Evolutionary conservation across 2,329 filamentous ascomycete species (phyloP).

Genomic region (Dothistroma septosporum): DNA sequence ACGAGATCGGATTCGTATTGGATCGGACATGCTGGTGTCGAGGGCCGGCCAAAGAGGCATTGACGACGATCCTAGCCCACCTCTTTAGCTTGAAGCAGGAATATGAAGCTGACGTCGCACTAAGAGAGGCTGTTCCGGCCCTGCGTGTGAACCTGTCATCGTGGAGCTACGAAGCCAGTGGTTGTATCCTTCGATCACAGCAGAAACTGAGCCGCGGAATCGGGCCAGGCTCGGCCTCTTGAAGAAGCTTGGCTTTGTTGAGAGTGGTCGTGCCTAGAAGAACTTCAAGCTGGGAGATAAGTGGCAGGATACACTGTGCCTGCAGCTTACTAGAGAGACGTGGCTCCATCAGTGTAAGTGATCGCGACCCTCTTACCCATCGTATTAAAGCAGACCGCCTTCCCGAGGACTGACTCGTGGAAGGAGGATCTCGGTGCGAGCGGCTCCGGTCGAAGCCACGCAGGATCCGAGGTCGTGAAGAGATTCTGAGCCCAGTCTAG

Average conservation of each 20-base stretch:
- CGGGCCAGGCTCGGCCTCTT: neutral
- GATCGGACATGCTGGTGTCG: neutral
- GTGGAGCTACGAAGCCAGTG: neutral
- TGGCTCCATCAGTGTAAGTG: neutral
- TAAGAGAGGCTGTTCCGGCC: neutral
- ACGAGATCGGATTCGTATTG: constrained; percentile 6
- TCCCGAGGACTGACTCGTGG: neutral
- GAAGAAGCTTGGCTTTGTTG: neutral
- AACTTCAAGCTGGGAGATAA: neutral
- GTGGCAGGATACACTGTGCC: neutral
- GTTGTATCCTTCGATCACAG: constrained; percentile 2
- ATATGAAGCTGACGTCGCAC: too few relatives aligned
- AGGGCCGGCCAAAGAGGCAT: neutral
- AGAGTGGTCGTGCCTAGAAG: neutral
- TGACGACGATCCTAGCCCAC: neutral
- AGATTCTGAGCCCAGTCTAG: neutral
- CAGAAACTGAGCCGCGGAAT: neutral
- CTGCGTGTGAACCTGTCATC: neutral
- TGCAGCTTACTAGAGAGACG: neutral
- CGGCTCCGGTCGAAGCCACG: neutral
- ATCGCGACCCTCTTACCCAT: neutral
- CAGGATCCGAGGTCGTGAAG: neutral
- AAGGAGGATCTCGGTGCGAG: neutral
- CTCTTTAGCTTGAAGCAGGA: neutral
- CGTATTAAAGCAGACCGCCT: neutral